phyloP scores from a whole-genome alignment of 2,329 filamentous ascomycete species.

The Cladosporium velox region DNA sequence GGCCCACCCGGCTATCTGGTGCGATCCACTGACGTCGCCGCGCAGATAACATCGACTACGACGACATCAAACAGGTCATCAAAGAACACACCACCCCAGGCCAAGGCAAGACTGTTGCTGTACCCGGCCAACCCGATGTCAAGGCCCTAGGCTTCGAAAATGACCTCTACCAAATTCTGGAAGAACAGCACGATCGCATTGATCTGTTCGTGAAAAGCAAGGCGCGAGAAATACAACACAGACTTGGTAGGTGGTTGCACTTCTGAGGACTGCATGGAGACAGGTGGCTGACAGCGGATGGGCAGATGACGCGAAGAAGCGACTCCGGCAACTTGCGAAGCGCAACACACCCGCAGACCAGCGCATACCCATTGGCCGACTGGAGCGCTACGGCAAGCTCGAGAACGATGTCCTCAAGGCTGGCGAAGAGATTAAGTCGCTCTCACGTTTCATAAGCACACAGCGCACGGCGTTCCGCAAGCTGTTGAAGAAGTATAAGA shows the following conservation, averaged over 20 bases:
- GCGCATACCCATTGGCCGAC: conserved; percentile 46
- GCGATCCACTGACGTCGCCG: conserved; percentile 12
- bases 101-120: conserved; percentile 69
- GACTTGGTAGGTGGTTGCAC: conserved; percentile 46
- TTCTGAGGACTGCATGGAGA: not conserved
- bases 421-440: conserved; percentile 68
- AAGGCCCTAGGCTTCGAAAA: conserved; percentile 68
- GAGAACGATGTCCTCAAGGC: conserved; percentile 58
- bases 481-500: conserved; percentile 83
- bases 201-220: conserved; percentile 79
- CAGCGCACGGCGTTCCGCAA: conserved; percentile 79
- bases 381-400: conserved; percentile 53
- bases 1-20: conserved; percentile 21
- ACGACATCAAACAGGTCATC: conserved; percentile 81
- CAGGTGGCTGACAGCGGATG: not conserved
- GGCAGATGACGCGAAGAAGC: conserved; percentile 33
- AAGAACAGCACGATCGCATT: conserved; percentile 73
- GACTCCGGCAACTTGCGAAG: conserved; percentile 31
- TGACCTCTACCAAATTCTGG: conserved; percentile 70
- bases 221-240: conserved; percentile 71
- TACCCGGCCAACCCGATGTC: conserved; percentile 64
- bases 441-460: conserved; percentile 71
- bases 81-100: conserved; percentile 74
- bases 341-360: conserved; percentile 29
- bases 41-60: conserved; percentile 84